These are phyloP conservation scores for Rubroboletus pulcherrimus DNA, from an alignment of 768 basidiomycete genomes.

Conservation along the genomic window DNA sequence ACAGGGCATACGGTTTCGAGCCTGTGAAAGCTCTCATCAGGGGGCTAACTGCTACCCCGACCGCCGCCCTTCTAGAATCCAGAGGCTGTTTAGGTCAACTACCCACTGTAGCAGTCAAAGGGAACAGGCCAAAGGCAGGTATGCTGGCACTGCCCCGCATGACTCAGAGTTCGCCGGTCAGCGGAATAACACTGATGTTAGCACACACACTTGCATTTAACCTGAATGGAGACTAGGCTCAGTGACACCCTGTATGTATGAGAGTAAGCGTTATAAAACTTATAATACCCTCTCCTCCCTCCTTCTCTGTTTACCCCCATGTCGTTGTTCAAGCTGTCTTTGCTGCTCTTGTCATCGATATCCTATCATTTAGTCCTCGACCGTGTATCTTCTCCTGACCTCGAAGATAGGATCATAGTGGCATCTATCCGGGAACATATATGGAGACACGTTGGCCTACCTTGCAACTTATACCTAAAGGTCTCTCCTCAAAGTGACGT, in stretches of 20 bases:
- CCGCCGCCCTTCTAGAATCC: no score
- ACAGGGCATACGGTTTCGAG: no score
- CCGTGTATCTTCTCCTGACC: neutral
- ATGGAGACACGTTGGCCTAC: slow-evolving; percentile 1
- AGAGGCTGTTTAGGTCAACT: no score
- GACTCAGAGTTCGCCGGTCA: no score
- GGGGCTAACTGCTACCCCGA: no score
- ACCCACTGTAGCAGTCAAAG: no score
- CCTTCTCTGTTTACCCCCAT: neutral
- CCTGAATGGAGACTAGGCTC: no score
- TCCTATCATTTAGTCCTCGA: slow-evolving; percentile 5
- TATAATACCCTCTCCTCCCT: neutral
- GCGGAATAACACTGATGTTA: no score
- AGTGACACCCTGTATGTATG: neutral
- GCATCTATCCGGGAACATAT: neutral
- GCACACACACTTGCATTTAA: no score
- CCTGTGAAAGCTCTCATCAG: no score
- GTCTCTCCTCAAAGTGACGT: neutral
- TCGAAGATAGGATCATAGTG: slow-evolving; percentile 6
- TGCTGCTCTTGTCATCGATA: slow-evolving; percentile 5
- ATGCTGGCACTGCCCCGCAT: no score
- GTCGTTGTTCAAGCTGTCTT: slow-evolving; percentile 5
- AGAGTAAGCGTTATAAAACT: neutral
- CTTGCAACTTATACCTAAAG: neutral
- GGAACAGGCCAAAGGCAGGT: no score